Percentiles rank a stretch among this genome's conserved stretches.
Conservation (phyloP, 2,329 filamentous ascomycete species). For the Diaporthe vaccinii region DNA sequence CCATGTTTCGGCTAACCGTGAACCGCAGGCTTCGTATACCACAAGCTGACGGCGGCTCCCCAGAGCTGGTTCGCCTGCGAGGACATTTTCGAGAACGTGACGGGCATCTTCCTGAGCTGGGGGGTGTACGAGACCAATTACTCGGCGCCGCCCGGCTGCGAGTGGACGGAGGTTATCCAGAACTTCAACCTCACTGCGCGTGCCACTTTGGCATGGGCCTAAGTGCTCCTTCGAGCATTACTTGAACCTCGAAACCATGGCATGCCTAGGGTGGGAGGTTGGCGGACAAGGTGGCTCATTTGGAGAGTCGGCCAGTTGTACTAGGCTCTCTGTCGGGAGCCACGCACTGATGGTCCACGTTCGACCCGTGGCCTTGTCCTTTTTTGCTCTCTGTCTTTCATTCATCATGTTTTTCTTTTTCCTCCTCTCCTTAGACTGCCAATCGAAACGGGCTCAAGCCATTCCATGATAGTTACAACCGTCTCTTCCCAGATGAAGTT, state of each 20-base stretch:
- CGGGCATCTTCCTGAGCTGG: slow-evolving; percentile 35
- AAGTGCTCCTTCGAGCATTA: neutral
- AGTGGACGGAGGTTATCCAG: slow-evolving; percentile 11
- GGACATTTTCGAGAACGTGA: neutral
- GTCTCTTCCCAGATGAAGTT: neutral
- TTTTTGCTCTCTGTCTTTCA: neutral
- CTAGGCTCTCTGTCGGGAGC: no score
- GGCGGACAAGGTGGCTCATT: neutral
- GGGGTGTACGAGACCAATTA: slow-evolving; percentile 4
- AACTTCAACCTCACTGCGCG: slow-evolving; percentile 3
- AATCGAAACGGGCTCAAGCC: neutral
- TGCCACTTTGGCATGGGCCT: neutral
- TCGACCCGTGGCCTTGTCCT: neutral
- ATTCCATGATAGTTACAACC: neutral
- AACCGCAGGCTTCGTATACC: neutral
- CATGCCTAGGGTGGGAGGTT: neutral
- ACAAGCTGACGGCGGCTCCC: slow-evolving; percentile 25
- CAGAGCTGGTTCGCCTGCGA: slow-evolving; percentile 38
- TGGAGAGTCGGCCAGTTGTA: neutral
- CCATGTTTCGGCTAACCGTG: neutral
- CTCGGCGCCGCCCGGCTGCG: slow-evolving; percentile 14
- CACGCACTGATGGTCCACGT: no score
- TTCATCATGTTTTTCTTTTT: neutral
- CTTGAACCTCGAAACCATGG: neutral
- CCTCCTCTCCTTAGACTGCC: neutral